phyloP scores from a whole-genome alignment of 179 eudicot species.

The Beta corolliflora region DNA sequence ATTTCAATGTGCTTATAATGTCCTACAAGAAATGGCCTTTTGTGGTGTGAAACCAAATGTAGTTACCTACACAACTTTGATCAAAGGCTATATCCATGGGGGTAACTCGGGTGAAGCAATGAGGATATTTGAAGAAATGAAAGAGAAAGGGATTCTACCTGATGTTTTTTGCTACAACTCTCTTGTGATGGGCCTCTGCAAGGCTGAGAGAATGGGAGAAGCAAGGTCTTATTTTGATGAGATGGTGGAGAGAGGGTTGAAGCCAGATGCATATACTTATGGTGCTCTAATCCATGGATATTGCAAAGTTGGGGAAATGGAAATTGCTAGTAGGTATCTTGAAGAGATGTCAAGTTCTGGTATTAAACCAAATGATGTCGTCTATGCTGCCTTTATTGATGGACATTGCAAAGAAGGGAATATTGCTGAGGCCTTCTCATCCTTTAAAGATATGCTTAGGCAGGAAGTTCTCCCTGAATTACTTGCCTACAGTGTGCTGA shows the following conservation, averaged over 20 bases:
- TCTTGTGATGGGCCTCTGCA: conserved; percentile 67
- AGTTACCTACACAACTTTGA: conserved; percentile 56
- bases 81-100: conserved; percentile 47
- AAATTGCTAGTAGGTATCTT: conserved; percentile 52
- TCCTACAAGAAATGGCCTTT: conserved; percentile 46
- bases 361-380: conserved; percentile 52
- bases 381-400: conserved; percentile 59
- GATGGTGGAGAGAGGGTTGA: conserved; percentile 59
- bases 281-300: conserved; percentile 69
- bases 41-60: conserved; percentile 61
- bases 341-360: conserved; percentile 60
- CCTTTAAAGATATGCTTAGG: conserved; percentile 53
- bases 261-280: conserved; percentile 63
- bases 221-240: conserved; percentile 49
- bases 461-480: conserved; percentile 54
- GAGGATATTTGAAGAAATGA: conserved; percentile 56
- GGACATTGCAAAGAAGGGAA: conserved; percentile 66
- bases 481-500: conserved; percentile 56
- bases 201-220: conserved; percentile 56
- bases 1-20: conserved; percentile 42
- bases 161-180: conserved; percentile 66
- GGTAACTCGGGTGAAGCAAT: conserved; percentile 54
- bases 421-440: conserved; percentile 48
- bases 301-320: conserved; percentile 51
- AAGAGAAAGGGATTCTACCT: conserved; percentile 46